phyloP scores from a whole-genome alignment of 306 rosid genomes.

The Parietaria judaica region DNA sequence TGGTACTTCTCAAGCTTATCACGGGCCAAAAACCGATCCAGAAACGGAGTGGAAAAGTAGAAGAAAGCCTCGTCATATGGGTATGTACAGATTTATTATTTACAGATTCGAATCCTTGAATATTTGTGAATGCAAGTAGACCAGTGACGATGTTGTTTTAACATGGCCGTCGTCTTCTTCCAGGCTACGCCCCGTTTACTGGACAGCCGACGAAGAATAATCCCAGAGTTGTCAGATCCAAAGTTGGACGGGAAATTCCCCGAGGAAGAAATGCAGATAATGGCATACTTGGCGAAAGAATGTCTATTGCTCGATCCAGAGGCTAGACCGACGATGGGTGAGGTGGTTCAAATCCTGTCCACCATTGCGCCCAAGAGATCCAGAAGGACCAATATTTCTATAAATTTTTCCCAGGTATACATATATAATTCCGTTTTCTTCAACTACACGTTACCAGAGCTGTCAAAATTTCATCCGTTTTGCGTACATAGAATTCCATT shows the following conservation, averaged over 20 bases:
- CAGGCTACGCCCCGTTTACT: constrained; percentile 75
- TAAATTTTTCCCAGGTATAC: constrained; percentile 55
- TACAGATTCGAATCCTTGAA: too few relatives aligned
- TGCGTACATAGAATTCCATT: too few relatives aligned
- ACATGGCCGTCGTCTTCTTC: constrained; percentile 3
- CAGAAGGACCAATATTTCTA: constrained; percentile 54
- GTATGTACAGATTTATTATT: constrained; percentile 20
- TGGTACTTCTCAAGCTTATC: constrained; percentile 94
- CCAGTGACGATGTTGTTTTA: too few relatives aligned
- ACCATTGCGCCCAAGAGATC: constrained; percentile 65
- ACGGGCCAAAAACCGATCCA: constrained; percentile 82
- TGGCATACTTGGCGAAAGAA: constrained; percentile 94
- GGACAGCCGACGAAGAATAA: constrained; percentile 59
- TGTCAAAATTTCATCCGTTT: too few relatives aligned
- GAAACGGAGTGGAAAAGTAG: constrained; percentile 53
- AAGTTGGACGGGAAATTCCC: constrained; percentile 62
- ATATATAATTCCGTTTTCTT: background rate
- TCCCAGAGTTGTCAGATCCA: constrained; percentile 60
- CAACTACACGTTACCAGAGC: background rate
- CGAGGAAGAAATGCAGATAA: constrained; percentile 74
- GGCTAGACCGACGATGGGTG: constrained; percentile 86
- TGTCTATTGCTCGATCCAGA: constrained; percentile 90
- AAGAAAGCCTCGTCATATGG: constrained; percentile 98
- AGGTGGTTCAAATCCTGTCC: constrained; percentile 88
- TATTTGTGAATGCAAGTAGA: too few relatives aligned